Conservation (phyloP, 306 rosid species). For the Senna tora region DNA sequence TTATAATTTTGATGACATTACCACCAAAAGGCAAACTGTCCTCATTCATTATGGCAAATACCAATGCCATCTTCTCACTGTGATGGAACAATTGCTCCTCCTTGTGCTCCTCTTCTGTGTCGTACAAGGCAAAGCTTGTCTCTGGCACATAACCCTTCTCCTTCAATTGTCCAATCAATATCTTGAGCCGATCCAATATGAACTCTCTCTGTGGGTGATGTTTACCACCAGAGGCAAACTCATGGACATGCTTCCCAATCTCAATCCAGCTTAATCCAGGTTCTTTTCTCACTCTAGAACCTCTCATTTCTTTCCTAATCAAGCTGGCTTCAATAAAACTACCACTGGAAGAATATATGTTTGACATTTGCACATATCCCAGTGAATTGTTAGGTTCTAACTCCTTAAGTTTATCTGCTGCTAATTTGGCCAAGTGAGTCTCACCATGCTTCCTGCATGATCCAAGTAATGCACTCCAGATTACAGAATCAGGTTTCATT, state of each 20-base stretch:
- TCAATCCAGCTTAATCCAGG: constrained; percentile 92
- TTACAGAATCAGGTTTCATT: constrained; percentile 79
- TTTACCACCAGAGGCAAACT: constrained; percentile 79
- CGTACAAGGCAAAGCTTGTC: constrained; percentile 65
- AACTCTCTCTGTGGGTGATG: constrained; percentile 54
- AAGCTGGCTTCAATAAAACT: constrained; percentile 64
- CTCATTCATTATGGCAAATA: constrained; percentile 69
- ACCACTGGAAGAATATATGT: constrained; percentile 65
- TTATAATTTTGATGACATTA: constrained; percentile 65
- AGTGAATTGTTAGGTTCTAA: constrained; percentile 69
- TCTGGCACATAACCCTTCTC: constrained; percentile 84
- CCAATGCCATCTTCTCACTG: constrained; percentile 90
- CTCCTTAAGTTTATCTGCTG: constrained; percentile 67
- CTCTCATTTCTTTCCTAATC: constrained; percentile 76
- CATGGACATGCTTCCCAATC: constrained; percentile 73
- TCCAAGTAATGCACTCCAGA: constrained; percentile 89
- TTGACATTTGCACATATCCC: constrained; percentile 86
- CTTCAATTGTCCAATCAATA: constrained; percentile 64
- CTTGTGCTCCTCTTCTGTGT: constrained; percentile 77
- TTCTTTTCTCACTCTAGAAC: constrained; percentile 72
- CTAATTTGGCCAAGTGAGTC: constrained; percentile 69
- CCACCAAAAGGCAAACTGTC: constrained; percentile 41
- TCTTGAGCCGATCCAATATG: constrained; percentile 59
- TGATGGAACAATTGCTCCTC: constrained; percentile 81
- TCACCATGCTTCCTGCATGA: constrained; percentile 87